phyloP scores from a whole-genome alignment of 2,329 filamentous ascomycete genomes.

The Bretziella fagacearum region DNA sequence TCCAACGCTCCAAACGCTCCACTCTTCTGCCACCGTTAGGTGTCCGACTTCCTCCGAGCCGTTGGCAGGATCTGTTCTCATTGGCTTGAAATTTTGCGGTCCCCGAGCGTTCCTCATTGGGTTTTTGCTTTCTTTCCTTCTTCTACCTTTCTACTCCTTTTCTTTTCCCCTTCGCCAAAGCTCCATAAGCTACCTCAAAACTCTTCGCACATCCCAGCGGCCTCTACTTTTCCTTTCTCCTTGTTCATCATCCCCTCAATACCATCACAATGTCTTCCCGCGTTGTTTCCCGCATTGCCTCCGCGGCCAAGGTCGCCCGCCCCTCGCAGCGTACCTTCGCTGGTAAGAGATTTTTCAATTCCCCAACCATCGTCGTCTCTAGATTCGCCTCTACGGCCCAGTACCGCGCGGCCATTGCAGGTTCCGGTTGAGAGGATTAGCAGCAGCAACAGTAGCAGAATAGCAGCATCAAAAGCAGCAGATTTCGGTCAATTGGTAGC shows the following conservation, averaged over 20 bases:
- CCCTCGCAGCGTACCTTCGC: constrained; percentile 15
- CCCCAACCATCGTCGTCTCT: constrained; percentile 13
- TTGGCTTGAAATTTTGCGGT: constrained; percentile 16
- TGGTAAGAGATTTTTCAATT: constrained; percentile 14
- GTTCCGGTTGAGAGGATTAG: neutral
- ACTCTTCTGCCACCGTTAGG: constrained; percentile 15
- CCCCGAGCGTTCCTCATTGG: constrained; percentile 16
- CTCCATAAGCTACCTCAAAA: constrained; percentile 16
- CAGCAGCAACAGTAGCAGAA: neutral
- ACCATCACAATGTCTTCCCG: constrained; percentile 16
- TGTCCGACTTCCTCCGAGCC: constrained; percentile 16
- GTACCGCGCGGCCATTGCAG: constrained; percentile 4
- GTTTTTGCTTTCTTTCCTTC: constrained; percentile 14
- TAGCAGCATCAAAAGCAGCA: neutral
- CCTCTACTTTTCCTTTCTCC: constrained; percentile 15
- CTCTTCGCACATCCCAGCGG: constrained; percentile 16
- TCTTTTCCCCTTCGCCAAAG: constrained; percentile 16
- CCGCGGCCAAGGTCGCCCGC: constrained; percentile 15
- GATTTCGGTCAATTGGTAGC: constrained; percentile 9
- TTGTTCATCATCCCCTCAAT: constrained; percentile 15
- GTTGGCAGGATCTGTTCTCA: constrained; percentile 13
- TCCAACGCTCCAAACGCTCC: constrained; percentile 11
- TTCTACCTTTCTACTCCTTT: constrained; percentile 15
- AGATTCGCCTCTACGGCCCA: constrained; percentile 7
- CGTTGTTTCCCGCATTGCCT: constrained; percentile 16